Base-by-base conservation (phyloP, 1,284 basidiomycete species). In the Ustilago xerochloae region DNA sequence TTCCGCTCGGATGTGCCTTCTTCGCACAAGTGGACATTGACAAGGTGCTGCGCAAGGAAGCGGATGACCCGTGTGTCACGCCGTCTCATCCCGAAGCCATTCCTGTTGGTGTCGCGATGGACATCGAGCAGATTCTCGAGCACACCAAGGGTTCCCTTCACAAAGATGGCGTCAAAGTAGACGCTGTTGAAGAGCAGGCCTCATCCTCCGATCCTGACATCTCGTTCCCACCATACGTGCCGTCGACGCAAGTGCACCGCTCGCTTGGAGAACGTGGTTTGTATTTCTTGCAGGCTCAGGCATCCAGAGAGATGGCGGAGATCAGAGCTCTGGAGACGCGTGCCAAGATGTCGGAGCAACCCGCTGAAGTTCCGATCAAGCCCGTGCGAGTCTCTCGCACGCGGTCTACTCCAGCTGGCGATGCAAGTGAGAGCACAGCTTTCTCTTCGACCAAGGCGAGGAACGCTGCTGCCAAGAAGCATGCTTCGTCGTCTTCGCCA, bases 11-110 rank as follows among this genome's bases (percentile, higher is more conserved):
- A 46, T 86, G 85, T 13, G 94, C 94, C 0, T 99, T 97, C 87
- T 99, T 99, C 87, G 97, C 94, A 0, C 93, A 93, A 0, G 95
- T 99, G 38, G 97, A 99, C 81, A 87, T 98, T 28, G 97, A 99
- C 85, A 87, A 88, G 43, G 92, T 97, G 2, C 87, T 98, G 50
- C 89, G 96, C 29, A 99, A 99, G 85, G 97, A 99, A 85, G 94
- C 95, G 26, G 92, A 96, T 84, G 94, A 99, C 90, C 88, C 92
- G 0, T 99, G 96, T 78, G 89, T 94, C 26, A 99, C 96, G 8
- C 97, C 96, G 0, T 95, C 92, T 10, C 94, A 99, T 75, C 92
- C 93, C 3, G 84, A 84, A 18, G 89, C 91, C 0, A 93, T 99
- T 53, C 88, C 92, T 0, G 88, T 92, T 0, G 97, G 96, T 20